These are phyloP conservation scores for Hyphodiscus sp. DNA, from an alignment of 2,329 filamentous ascomycete species.

Conservation along the genomic window DNA sequence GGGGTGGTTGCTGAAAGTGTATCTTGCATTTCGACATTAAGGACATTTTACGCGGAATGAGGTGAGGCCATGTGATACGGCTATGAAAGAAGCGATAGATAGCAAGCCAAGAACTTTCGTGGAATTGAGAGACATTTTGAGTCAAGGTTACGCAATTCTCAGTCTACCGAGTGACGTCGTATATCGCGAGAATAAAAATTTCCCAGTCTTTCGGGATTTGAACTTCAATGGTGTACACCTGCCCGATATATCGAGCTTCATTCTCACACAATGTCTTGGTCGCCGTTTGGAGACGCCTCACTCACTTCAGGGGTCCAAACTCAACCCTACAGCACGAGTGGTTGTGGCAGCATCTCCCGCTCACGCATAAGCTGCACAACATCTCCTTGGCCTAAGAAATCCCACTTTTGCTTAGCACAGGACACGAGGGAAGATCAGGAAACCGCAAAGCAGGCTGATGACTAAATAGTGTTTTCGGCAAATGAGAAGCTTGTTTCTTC, in stretches of 20 bases:
- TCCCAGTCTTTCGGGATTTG: not conserved
- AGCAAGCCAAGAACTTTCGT: not conserved
- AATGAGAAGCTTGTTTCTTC: not conserved
- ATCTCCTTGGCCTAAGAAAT: too few relatives aligned
- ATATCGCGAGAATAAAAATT: not conserved
- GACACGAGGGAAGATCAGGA: too few relatives aligned
- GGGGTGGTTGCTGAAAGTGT: not conserved
- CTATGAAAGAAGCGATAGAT: not conserved
- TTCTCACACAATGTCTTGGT: too few relatives aligned
- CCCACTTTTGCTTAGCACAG: too few relatives aligned
- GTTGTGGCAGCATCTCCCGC: too few relatives aligned
- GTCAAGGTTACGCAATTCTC: not conserved
- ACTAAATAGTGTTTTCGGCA: not conserved
- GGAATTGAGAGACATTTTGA: not conserved
- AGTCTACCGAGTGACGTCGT: not conserved
- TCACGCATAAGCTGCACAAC: too few relatives aligned
- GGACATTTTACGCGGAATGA: too few relatives aligned
- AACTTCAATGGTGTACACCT: not conserved
- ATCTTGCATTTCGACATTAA: not conserved
- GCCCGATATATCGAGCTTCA: too few relatives aligned
- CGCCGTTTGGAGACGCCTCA: too few relatives aligned
- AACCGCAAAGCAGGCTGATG: not conserved
- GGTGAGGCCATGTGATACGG: not conserved
- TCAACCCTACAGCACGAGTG: too few relatives aligned
- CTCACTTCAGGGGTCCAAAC: too few relatives aligned